Conservation (phyloP, 306 rosid species). For the Trifolium subterraneum region DNA sequence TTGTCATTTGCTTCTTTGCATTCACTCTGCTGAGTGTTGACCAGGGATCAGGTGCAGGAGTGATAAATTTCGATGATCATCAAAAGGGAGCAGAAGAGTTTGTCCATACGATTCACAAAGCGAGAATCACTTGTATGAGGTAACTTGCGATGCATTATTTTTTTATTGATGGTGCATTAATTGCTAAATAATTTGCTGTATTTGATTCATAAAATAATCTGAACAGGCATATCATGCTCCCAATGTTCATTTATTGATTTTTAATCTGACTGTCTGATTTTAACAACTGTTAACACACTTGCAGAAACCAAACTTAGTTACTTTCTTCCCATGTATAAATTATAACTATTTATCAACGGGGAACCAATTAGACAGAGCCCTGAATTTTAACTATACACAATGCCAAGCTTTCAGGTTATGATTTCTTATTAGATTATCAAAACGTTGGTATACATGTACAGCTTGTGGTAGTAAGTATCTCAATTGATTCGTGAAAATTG, state of each 20-base stretch:
- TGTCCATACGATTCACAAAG: conserved; percentile 51
- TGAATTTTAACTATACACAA: conserved; percentile 26
- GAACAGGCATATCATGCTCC: conserved; percentile 18
- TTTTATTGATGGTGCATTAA: neutral
- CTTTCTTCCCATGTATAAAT: neutral
- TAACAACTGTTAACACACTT: neutral
- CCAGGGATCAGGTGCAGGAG: conserved; percentile 63
- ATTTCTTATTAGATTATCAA: neutral
- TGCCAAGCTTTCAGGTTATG: conserved; percentile 23
- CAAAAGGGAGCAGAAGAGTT: conserved; percentile 10
- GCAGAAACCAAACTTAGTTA: neutral
- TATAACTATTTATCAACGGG: neutral
- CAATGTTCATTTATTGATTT: neutral
- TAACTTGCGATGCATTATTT: conserved; percentile 33
- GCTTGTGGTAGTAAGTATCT: neutral
- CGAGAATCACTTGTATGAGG: conserved; percentile 90
- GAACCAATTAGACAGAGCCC: neutral
- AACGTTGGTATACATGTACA: neutral
- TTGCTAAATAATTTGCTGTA: neutral
- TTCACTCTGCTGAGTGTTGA: conserved; percentile 24
- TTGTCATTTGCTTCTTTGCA: neutral
- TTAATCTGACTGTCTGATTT: conserved; percentile 7
- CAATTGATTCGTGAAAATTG: neutral
- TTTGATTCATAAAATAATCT: conserved; percentile 32
- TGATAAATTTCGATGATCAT: conserved; percentile 42